Evolutionary conservation across 495 filamentous ascomycete species (phyloP), one percentile per base, ranked within the genome.

Genomic region (Trichoderma erinaceum): DNA sequence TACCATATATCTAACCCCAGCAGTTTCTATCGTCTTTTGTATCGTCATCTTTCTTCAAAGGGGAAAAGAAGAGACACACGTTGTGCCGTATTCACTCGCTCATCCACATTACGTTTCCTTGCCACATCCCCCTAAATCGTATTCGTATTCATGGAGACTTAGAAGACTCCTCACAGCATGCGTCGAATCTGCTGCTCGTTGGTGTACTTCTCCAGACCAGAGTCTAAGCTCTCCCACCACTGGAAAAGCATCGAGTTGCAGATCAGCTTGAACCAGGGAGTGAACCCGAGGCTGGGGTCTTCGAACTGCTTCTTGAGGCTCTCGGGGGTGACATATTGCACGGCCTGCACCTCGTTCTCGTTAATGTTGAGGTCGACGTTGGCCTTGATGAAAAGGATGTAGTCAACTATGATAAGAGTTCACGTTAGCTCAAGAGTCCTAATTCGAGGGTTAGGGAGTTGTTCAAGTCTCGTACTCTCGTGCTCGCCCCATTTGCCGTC

Each of bases 221-320:
- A 82, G 69, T 93, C 89, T 41, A 98, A 86, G 77, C 93, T 89
- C 73, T 88, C 85, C 95, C 95, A 99, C 95, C 95, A 99, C 77
- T 98, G 93, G 73, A 96, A 98, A 58, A 99, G 86, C 92, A 98
- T 91, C 65, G 91, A 92, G 71, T 97, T 79, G 83, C 96, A 99
- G 75, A 99, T 98, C 71, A 99, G 87, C 85, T 97, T 97, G 83
- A 99, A 99, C 95, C 95, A 99, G 1, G 95, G 95, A 8, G 95
- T 99, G 77, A 98, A 99, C 71, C 85, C 89, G 69, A 97, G 83
- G 8, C 73, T 83, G 11, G 88, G 84, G 75, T 97, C 87, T 73
- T 88, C 77, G 76, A 99, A 97, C 86, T 93, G 92, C 61, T 81
- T 71, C 82, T 91, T 95, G 68, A 99, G 82, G 68, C 95, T 89